These are phyloP conservation scores for Pueraria montana DNA, from an alignment of 306 rosid species.

Conservation along the genomic window DNA sequence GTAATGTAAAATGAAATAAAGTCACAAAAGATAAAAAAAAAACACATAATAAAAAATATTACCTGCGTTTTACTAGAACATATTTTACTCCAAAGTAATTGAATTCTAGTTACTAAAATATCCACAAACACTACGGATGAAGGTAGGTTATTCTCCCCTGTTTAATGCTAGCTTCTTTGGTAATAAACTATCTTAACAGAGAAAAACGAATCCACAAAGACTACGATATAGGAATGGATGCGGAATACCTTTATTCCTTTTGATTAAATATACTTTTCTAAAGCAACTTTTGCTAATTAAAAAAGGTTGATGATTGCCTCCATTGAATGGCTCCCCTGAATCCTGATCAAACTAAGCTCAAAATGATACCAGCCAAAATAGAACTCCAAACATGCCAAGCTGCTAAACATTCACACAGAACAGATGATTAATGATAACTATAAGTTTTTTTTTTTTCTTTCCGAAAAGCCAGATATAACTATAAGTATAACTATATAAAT, in stretches of 20 bases:
- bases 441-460: too few relatives aligned
- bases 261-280: constrained; percentile 17
- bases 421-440: constrained; percentile 15
- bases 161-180: not conserved
- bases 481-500: not conserved
- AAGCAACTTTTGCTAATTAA: constrained; percentile 38
- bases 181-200: not conserved
- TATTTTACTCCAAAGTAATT: not conserved
- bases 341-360: constrained; percentile 28
- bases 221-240: constrained; percentile 12
- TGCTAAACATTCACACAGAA: constrained; percentile 38
- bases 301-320: not conserved
- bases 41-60: not conserved
- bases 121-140: not conserved
- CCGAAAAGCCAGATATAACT: too few relatives aligned
- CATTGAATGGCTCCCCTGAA: not conserved
- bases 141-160: constrained; percentile 1
- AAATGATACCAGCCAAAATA: constrained; percentile 39
- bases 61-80: not conserved
- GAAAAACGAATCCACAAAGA: not conserved
- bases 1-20: not conserved
- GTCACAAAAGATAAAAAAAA: not conserved
- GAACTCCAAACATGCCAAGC: constrained; percentile 47
- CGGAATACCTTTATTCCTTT: constrained; percentile 45
- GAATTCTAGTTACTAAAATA: not conserved